Base-by-base conservation (phyloP, 2,329 filamentous ascomycete species). In the Colletotrichum salicis region DNA sequence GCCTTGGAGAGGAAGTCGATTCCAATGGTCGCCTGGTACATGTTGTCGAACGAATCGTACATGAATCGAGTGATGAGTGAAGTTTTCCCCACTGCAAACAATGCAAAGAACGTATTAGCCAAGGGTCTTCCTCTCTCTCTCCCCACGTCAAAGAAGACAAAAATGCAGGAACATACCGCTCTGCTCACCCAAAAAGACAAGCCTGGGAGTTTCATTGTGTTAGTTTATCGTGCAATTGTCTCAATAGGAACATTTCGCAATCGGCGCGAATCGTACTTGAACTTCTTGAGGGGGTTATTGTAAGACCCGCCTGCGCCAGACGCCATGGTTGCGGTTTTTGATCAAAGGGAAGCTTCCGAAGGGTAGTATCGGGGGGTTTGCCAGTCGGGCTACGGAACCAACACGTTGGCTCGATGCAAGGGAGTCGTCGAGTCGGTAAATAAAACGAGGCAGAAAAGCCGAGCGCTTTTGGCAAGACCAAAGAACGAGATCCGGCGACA, bases 1-100 rank as follows among this genome's bases (percentile, higher is more conserved):
- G 94, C 94, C 92, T 99, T 99, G 80, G 95, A 98, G 76, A 99
- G 90, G 82, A 99, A 99, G 85, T 99, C 96, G 86, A 99, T 99
- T 80, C 96, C 96, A 80, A 99, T 98, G 51, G 96, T 99, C 70
- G 96, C 96, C 85, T 99, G 96, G 86, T 99, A 99, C 88, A 96
- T 98, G 86, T 97, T 98, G 88, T 99, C 96, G 87, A 99, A 99
- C 59, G 96, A 98, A 85, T 99, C 96, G 88, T 99, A 99, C 96
- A 99, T 99, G 88, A 99, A 99, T 75, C 96, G 92, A 76, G 96
- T 99, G 82, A 99, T 99, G 78, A 99, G 86, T 74, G 96, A 99
- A 37, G 96, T 99, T 87, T 99, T 99, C 81, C 96, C 96, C 78
- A 99, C 96, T 98, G 82, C 75, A 64, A 41, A n/a, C 4, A 45